phyloP scores from a whole-genome alignment of 2,329 filamentous ascomycete genomes.

The Cytospora piceae region DNA sequence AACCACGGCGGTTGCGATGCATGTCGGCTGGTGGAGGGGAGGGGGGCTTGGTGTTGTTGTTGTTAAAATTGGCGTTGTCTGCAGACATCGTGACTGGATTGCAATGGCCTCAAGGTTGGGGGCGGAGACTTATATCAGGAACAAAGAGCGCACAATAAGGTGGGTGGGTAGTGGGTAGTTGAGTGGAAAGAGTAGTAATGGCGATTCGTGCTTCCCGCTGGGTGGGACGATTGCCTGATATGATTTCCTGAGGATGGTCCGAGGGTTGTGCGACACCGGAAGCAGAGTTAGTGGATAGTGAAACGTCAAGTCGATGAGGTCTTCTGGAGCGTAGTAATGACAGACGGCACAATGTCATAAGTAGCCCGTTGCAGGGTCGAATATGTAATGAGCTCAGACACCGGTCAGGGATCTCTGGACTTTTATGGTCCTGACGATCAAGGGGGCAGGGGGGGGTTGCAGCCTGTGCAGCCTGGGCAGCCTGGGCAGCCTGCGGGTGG shows the following conservation, averaged over 20 bases:
- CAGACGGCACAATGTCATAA: conserved; percentile 17
- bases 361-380: conserved; percentile 24
- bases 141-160: conserved; percentile 6
- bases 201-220: conserved; percentile 5
- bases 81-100: conserved; percentile 37
- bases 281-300: conserved; percentile 31
- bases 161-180: conserved; percentile 9
- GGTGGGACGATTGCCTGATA: conserved; percentile 28
- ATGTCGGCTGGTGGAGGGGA: conserved; percentile 37
- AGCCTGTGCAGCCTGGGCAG: no score
- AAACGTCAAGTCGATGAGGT: conserved; percentile 31
- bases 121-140: conserved; percentile 19
- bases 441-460: not conserved
- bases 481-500: not conserved
- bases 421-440: conserved; percentile 20
- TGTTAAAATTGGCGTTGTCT: conserved; percentile 39
- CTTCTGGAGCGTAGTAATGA: conserved; percentile 15
- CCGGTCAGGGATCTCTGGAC: conserved; percentile 18
- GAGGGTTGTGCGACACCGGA: conserved; percentile 32
- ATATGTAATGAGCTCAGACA: conserved; percentile 3
- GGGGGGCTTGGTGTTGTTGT: conserved; percentile 36
- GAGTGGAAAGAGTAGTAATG: conserved; percentile 1
- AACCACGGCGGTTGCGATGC: conserved; percentile 54
- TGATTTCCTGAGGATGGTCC: conserved; percentile 31
- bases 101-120: conserved; percentile 8